Percentiles rank a stretch among this genome's conserved stretches.
Evolutionary conservation across 257 asterid species (phyloP).

Genomic region (Anisodus acutangulus): DNA sequence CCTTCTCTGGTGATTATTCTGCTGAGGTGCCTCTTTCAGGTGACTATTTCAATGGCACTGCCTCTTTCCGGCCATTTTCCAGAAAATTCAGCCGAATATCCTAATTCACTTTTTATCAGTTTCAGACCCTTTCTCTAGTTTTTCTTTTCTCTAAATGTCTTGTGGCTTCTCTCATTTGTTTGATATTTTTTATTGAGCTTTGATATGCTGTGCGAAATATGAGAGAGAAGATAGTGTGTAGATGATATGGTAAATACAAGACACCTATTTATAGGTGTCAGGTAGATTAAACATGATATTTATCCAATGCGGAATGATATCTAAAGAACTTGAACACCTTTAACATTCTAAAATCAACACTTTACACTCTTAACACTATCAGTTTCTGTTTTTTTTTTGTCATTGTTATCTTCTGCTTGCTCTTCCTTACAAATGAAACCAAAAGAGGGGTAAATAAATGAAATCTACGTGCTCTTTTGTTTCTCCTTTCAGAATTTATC

Average conservation of each 20-base stretch:
- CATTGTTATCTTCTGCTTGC: not conserved
- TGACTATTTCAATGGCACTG: not conserved
- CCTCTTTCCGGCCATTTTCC: not conserved
- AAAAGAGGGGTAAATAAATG: not conserved
- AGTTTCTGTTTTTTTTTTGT: not conserved
- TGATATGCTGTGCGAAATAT: not conserved
- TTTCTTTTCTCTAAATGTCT: not conserved
- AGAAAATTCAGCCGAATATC: not conserved
- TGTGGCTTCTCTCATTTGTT: conserved; percentile 15
- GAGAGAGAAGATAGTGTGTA: not conserved
- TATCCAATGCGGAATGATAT: not conserved
- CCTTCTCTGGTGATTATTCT: not conserved
- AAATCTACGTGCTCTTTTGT: not conserved
- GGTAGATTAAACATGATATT: not conserved
- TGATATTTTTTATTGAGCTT: not conserved
- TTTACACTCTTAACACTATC: not conserved
- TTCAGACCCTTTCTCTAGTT: not conserved
- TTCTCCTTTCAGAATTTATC: not conserved
- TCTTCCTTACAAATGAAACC: not conserved
- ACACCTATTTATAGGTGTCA: not conserved
- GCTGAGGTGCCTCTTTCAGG: not conserved
- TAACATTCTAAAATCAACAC: not conserved
- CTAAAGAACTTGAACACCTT: not conserved
- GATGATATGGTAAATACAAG: not conserved
- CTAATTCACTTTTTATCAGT: not conserved